phyloP scores from a whole-genome alignment of 202 grass and related monocot species.

The Schoenoplectus triqueter region DNA sequence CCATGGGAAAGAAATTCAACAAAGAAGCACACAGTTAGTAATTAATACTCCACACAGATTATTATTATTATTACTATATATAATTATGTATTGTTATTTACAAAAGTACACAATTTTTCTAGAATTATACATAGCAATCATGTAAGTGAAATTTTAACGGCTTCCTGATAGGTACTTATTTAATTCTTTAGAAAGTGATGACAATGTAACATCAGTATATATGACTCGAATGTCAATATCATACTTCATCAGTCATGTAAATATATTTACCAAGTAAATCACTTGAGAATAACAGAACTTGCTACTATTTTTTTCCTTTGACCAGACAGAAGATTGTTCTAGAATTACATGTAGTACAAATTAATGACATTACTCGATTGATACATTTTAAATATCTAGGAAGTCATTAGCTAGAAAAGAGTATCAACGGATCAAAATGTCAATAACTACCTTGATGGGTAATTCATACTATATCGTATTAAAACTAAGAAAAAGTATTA shows the following conservation, averaged over 20 bases:
- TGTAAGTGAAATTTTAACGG: background rate
- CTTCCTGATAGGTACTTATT: background rate
- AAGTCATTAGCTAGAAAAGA: background rate
- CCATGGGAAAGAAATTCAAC: too few relatives aligned
- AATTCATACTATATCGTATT: background rate
- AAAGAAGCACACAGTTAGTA: too few relatives aligned
- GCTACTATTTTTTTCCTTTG: background rate
- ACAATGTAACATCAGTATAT: background rate
- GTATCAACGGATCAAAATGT: background rate
- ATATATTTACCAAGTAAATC: background rate
- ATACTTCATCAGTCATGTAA: background rate
- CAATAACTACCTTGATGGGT: background rate
- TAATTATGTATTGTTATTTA: too few relatives aligned
- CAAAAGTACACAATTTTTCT: background rate
- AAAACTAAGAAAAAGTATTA: background rate
- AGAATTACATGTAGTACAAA: background rate
- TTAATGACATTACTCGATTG: constrained; percentile 3
- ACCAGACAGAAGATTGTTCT: background rate
- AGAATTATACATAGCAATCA: background rate
- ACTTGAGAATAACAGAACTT: background rate
- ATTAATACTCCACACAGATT: too few relatives aligned
- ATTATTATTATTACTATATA: too few relatives aligned
- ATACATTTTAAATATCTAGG: background rate
- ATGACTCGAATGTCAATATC: background rate
- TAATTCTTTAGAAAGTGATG: background rate